A percentile compares a stretch with the other conserved stretches of the same genome.
phyloP scores from a whole-genome alignment of 495 filamentous ascomycete species.

The Ramalina peruviana region DNA sequence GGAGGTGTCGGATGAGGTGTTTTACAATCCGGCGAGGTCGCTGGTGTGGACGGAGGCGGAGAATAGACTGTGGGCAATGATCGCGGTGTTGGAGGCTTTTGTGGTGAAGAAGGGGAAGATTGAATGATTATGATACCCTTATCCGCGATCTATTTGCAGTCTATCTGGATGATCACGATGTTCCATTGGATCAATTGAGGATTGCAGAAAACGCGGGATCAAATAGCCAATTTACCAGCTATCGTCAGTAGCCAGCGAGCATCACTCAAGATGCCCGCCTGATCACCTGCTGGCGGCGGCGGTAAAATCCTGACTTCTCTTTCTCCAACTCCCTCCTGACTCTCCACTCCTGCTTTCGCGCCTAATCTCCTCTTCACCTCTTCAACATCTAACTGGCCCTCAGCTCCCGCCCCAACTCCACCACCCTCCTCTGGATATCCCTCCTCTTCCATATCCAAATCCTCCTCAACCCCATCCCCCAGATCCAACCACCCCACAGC shows the following conservation, averaged over 20 bases:
- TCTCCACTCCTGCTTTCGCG: background rate
- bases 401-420: background rate
- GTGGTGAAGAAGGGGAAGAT: slow-evolving; percentile 81
- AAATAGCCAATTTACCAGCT: slow-evolving; percentile 2
- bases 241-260: slow-evolving; percentile 9
- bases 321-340: background rate
- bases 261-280: slow-evolving; percentile 6
- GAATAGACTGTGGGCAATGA: slow-evolving; percentile 82
- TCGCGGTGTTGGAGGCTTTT: slow-evolving; percentile 76
- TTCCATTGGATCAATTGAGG: too few relatives aligned
- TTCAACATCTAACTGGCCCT: background rate
- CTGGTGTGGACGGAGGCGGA: slow-evolving; percentile 90
- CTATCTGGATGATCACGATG: too few relatives aligned
- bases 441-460: background rate
- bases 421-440: background rate
- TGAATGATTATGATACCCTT: too few relatives aligned
- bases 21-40: slow-evolving; percentile 59
- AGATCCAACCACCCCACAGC: slow-evolving; percentile 15
- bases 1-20: slow-evolving; percentile 89
- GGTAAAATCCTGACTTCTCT: background rate
- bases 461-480: slow-evolving; percentile 3
- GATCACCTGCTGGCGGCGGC: slow-evolving; percentile 2
- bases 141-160: too few relatives aligned
- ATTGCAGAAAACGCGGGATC: background rate
- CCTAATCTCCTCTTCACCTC: slow-evolving; percentile 2